phyloP scores from a whole-genome alignment of 2,329 filamentous ascomycete species.

The Gaeumannomyces tritici region DNA sequence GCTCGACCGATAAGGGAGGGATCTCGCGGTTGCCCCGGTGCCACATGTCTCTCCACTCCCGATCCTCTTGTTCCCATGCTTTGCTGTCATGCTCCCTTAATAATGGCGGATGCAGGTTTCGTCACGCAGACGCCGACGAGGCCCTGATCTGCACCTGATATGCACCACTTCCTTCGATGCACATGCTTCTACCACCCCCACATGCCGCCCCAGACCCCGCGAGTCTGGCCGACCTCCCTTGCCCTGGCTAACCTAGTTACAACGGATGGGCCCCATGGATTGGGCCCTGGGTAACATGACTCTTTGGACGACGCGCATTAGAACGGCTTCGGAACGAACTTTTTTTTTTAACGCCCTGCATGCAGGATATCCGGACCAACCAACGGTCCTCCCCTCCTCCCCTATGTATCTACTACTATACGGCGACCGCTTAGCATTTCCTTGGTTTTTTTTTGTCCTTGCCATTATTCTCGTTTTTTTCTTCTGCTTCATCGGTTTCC shows the following conservation, averaged over 20 bases:
- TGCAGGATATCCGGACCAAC: not conserved
- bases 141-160: not conserved
- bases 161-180: not conserved
- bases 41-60: not conserved
- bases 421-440: not conserved
- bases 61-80: not conserved
- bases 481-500: not conserved
- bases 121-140: not conserved
- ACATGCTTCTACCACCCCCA: not conserved
- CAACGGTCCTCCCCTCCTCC: not conserved
- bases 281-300: not conserved
- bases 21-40: too few relatives aligned
- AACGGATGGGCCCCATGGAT: not conserved
- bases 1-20: slow-evolving; percentile 18
- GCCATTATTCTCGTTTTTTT: not conserved
- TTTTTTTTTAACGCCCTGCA: not conserved
- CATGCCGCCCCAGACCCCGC: not conserved
- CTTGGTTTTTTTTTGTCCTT: not conserved
- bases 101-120: not conserved
- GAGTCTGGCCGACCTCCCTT: not conserved
- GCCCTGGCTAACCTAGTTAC: not conserved
- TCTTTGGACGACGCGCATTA: not conserved
- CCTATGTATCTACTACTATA: not conserved
- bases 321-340: not conserved
- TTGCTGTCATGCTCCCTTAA: not conserved